phyloP scores from a whole-genome alignment of 2,329 filamentous ascomycete species.

The Amesomyces nigricolor region DNA sequence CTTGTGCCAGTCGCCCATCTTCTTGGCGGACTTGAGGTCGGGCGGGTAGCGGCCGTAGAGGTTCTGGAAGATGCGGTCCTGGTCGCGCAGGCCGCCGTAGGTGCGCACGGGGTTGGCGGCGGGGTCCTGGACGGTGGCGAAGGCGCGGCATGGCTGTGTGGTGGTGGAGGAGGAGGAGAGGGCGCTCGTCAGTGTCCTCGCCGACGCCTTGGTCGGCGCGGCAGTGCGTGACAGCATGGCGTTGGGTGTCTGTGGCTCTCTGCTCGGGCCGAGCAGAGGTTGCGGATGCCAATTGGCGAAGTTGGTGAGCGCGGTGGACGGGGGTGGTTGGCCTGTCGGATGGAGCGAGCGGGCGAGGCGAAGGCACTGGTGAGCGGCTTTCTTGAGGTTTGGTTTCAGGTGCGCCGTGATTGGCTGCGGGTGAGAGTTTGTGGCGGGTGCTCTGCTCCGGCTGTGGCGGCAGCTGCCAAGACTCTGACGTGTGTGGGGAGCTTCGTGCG shows the following conservation, averaged over 20 bases:
- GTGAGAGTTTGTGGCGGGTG: conserved; percentile 12
- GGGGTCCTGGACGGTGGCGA: conserved; percentile 76
- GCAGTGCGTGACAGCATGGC: conserved; percentile 42
- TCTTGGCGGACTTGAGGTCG: conserved; percentile 89
- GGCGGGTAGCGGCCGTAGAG: conserved; percentile 89
- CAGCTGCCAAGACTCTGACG: conserved; percentile 12
- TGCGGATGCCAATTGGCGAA: conserved; percentile 30
- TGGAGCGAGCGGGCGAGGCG: background rate
- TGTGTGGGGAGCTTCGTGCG: conserved; percentile 9
- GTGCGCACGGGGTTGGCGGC: conserved; percentile 61
- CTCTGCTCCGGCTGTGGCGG: conserved; percentile 14
- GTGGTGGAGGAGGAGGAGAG: conserved; percentile 37
- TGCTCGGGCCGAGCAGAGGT: conserved; percentile 35
- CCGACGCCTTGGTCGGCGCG: conserved; percentile 37
- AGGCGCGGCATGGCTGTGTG: conserved; percentile 58
- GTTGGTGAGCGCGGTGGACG: conserved; percentile 14
- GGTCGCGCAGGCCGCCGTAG: conserved; percentile 86
- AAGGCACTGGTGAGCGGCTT: conserved; percentile 18
- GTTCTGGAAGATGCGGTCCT: conserved; percentile 99
- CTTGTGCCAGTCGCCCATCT: conserved; percentile 99
- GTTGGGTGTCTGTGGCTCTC: conserved; percentile 17
- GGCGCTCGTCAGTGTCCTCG: conserved; percentile 37
- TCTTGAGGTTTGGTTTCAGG: conserved; percentile 21
- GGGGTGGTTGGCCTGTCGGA: conserved; percentile 11
- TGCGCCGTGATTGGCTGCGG: conserved; percentile 20